A percentile compares a stretch with the other conserved stretches of the same genome.
Conservation (phyloP, 345 rosid species). For the Schrenkiella parvula region DNA sequence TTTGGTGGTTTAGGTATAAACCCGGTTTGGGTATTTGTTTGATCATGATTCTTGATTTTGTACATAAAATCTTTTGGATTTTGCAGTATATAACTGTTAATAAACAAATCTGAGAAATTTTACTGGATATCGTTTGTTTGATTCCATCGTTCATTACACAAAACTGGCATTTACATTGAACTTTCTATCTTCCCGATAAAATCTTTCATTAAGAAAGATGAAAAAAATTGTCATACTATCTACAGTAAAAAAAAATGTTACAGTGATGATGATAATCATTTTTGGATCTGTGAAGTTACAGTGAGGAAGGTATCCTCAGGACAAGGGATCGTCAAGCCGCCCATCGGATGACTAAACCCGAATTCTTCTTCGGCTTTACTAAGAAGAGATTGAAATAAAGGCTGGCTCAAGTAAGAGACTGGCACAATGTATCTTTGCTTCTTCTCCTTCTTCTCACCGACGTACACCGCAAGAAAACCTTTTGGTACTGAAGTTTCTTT, state of each 20-base stretch:
- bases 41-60: slow-evolving; percentile 7
- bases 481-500: slow-evolving; percentile 29
- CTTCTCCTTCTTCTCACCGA: slow-evolving; percentile 36
- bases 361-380: slow-evolving; percentile 46
- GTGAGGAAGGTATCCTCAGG: slow-evolving; percentile 36
- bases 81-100: neutral
- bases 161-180: neutral
- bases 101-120: slow-evolving; percentile 6
- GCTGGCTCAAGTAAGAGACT: slow-evolving; percentile 37
- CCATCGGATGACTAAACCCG: slow-evolving; percentile 43
- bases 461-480: slow-evolving; percentile 44
- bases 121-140: neutral
- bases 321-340: slow-evolving; percentile 51
- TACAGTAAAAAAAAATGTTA: neutral
- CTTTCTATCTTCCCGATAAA: neutral
- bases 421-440: slow-evolving; percentile 48
- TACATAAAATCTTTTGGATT: neutral
- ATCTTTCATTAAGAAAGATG: neutral
- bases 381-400: slow-evolving; percentile 43
- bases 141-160: neutral
- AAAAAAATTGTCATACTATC: neutral
- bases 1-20: neutral
- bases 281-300: slow-evolving; percentile 32
- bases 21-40: neutral
- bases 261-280: slow-evolving; percentile 1